These are phyloP conservation scores for Acorus calamus DNA, from an alignment of 106 monocot genomes.

Conservation along the genomic window DNA sequence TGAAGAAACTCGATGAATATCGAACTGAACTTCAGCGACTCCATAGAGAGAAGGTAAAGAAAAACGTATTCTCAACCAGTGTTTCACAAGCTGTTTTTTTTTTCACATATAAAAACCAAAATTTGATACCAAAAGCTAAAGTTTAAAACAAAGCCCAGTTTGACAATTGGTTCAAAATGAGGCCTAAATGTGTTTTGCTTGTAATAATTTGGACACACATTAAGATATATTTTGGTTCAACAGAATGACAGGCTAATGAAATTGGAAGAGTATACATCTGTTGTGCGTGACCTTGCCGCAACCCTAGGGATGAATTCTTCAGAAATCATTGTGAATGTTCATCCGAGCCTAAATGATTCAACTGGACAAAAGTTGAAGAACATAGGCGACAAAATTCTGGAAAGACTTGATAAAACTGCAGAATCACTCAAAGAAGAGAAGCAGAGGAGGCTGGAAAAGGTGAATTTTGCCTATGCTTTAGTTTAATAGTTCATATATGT, in stretches of 20 bases:
- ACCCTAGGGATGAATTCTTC: conserved; percentile 56
- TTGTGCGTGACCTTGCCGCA: conserved; percentile 30
- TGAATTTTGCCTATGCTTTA: conserved; percentile 3
- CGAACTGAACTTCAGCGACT: conserved; percentile 51
- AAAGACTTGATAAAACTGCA: conserved; percentile 29
- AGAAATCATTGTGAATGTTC: conserved; percentile 35
- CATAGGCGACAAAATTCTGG: conserved; percentile 50
- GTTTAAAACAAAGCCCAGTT: too few species aligned
- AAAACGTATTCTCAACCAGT: too few species aligned
- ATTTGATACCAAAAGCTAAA: too few species aligned
- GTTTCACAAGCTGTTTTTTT: not conserved
- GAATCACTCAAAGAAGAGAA: conserved; percentile 51
- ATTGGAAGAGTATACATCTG: conserved; percentile 30
- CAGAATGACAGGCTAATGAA: conserved; percentile 42
- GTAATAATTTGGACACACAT: too few species aligned
- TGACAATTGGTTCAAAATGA: too few species aligned
- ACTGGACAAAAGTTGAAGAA: conserved; percentile 25
- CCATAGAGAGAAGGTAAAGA: conserved; percentile 48
- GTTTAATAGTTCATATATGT: too few species aligned
- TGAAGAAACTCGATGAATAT: conserved; percentile 58
- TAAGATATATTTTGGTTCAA: not conserved
- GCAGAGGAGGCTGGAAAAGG: conserved; percentile 50
- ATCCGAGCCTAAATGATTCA: conserved; percentile 28
- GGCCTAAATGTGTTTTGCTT: too few species aligned
- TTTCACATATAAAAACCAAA: not conserved